Percentiles rank a stretch among this genome's conserved stretches.
phyloP scores from a whole-genome alignment of 306 rosid species.

The Rosa rugosa region DNA sequence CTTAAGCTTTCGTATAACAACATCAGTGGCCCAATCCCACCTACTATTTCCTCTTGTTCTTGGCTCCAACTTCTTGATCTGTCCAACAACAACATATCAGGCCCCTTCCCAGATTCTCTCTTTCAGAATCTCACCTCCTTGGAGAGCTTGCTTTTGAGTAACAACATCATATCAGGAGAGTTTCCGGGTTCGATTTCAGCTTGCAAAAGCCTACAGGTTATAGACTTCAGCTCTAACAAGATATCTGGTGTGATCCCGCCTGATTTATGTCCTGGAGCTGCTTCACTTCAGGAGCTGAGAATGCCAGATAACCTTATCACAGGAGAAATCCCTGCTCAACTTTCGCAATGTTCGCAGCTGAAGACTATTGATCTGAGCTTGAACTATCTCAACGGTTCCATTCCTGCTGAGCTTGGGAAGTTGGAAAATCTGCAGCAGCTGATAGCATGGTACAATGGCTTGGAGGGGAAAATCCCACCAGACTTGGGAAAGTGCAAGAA shows the following conservation, averaged over 20 bases:
- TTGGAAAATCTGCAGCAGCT: constrained; percentile 81
- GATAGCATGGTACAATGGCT: constrained; percentile 89
- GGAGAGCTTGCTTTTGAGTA: constrained; percentile 70
- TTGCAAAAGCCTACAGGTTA: constrained; percentile 64
- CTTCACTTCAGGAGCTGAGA: constrained; percentile 75
- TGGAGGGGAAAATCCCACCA: constrained; percentile 84
- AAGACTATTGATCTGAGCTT: constrained; percentile 87
- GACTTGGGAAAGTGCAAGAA: constrained; percentile 81
- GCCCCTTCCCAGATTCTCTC: constrained; percentile 59
- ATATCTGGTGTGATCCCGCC: constrained; percentile 67
- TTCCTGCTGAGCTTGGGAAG: constrained; percentile 86
- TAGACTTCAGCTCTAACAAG: constrained; percentile 86
- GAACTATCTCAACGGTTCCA: constrained; percentile 80
- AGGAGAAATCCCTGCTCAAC: constrained; percentile 72
- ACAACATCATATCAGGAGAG: constrained; percentile 64
- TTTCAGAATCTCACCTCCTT: constrained; percentile 63
- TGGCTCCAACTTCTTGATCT: constrained; percentile 67
- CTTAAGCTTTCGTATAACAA: constrained; percentile 72
- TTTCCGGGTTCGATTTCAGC: constrained; percentile 81
- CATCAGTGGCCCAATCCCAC: constrained; percentile 72
- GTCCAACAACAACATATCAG: constrained; percentile 86
- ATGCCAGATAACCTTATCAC: constrained; percentile 79
- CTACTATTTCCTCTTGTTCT: constrained; percentile 64
- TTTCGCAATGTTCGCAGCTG: constrained; percentile 70
- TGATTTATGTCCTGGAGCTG: constrained; percentile 84